Conservation (phyloP, 805 yeast species). For the Cyberlindnera sargentensis region DNA sequence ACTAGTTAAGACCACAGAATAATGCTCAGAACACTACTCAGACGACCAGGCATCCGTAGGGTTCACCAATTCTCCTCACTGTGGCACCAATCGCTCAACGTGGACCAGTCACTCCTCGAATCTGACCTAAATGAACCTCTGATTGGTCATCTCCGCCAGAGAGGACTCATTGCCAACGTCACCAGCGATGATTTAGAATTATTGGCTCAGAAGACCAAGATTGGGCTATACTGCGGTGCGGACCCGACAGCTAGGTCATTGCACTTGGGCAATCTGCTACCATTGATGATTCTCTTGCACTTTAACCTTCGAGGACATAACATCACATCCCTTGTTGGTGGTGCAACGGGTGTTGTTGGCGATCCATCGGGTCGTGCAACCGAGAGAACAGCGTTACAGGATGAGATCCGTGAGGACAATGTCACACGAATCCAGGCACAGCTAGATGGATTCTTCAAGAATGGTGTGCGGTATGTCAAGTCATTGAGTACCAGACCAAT, state of each 20-base stretch:
- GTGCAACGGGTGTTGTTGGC: conserved; percentile 94
- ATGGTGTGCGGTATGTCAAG: conserved; percentile 57
- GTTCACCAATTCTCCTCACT: conserved; percentile 2
- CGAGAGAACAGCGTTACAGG: conserved; percentile 60
- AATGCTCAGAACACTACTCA: not conserved
- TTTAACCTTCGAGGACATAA: conserved; percentile 80
- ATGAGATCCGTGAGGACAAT: conserved; percentile 45
- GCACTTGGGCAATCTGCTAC: conserved; percentile 87
- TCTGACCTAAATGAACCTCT: conserved; percentile 32
- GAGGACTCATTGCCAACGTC: conserved; percentile 40
- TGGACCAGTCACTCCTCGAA: conserved; percentile 16
- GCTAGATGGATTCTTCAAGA: conserved; percentile 49
- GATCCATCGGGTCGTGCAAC: conserved; percentile 91
- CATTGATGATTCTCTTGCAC: conserved; percentile 78
- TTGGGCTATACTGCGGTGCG: conserved; percentile 85
- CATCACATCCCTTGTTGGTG: conserved; percentile 81
- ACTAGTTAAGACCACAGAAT: too few relatives aligned
- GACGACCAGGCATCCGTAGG: not conserved
- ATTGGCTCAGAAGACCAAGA: conserved; percentile 25
- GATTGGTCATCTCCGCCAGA: conserved; percentile 31
- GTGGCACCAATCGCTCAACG: conserved; percentile 14
- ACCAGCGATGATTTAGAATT: conserved; percentile 31
- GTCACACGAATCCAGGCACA: conserved; percentile 55
- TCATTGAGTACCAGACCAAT: conserved; percentile 21
- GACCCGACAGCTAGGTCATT: conserved; percentile 91